Percentiles rank a stretch among this genome's conserved stretches.
Conservation (phyloP, 768 basidiomycete species). For the Cystofilobasidium capitatum region DNA sequence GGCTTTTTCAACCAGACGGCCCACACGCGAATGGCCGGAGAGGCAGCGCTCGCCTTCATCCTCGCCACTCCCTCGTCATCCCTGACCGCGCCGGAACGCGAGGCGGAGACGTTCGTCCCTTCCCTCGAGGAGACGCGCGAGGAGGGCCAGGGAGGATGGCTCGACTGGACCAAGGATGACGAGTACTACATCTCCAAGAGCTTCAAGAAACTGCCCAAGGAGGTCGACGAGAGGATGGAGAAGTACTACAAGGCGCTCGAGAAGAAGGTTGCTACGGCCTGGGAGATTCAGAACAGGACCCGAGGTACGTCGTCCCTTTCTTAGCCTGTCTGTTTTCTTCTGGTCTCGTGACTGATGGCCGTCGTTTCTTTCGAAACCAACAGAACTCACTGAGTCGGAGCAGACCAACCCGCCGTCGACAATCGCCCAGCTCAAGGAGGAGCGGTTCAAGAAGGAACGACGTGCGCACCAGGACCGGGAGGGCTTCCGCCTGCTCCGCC, state of each 20-base stretch:
- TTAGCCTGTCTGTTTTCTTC: no score
- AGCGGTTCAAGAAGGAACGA: constrained; percentile 22
- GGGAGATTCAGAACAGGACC: constrained; percentile 23
- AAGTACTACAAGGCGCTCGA: constrained; percentile 19
- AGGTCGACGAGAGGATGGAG: constrained; percentile 24
- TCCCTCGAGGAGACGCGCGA: background rate
- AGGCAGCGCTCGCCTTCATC: constrained; percentile 27
- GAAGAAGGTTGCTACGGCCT: constrained; percentile 11
- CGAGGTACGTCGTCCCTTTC: constrained; percentile 14
- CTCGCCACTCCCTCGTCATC: background rate
- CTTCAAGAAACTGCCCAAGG: constrained; percentile 21
- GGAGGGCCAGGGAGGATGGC: background rate
- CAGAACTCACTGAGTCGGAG: constrained; percentile 24
- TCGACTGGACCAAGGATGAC: constrained; percentile 12
- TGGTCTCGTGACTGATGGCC: background rate
- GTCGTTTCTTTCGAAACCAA: background rate
- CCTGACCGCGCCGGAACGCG: background rate
- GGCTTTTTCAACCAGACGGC: constrained; percentile 18
- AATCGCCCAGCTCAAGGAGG: constrained; percentile 11
- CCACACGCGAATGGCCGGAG: constrained; percentile 14
- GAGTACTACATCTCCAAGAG: constrained; percentile 6
- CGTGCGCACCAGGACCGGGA: constrained; percentile 16
- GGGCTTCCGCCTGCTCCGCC: constrained; percentile 13
- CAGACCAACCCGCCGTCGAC: constrained; percentile 16
- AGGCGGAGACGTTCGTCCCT: background rate